Conservation (phyloP, 768 basidiomycete genomes). For the Guyanaporus albipodus region DNA sequence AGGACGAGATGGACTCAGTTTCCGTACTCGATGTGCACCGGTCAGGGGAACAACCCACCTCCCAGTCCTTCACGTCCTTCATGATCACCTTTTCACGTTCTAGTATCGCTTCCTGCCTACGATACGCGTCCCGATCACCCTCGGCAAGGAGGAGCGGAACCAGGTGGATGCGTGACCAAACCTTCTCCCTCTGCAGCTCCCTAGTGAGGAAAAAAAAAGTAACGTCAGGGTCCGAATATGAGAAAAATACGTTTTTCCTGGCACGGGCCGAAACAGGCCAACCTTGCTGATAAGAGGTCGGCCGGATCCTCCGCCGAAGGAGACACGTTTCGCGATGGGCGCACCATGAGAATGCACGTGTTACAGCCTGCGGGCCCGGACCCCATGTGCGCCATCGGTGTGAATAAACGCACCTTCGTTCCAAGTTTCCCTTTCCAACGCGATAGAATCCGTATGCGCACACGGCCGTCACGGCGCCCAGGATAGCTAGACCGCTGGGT, state of each 20-base stretch:
- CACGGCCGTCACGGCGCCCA: conserved; percentile 80
- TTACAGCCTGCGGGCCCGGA: conserved; percentile 65
- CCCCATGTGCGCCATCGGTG: conserved; percentile 26
- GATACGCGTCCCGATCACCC: conserved; percentile 85
- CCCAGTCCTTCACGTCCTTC: conserved; percentile 92
- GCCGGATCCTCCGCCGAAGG: conserved; percentile 45
- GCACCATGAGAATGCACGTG: conserved; percentile 58
- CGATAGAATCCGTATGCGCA: conserved; percentile 92
- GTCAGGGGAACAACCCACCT: conserved; percentile 56
- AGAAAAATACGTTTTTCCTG: conserved; percentile 36
- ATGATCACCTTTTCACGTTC: conserved; percentile 86
- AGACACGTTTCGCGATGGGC: conserved; percentile 70
- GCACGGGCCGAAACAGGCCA: conserved; percentile 38
- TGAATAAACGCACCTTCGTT: conserved; percentile 72
- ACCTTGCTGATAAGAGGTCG: conserved; percentile 42
- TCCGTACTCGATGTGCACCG: conserved; percentile 18
- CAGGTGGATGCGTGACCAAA: conserved; percentile 94
- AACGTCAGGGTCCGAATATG: conserved; percentile 41
- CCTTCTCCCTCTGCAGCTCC: conserved; percentile 89
- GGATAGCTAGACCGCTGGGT: conserved; percentile 79
- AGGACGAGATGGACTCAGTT: conserved; percentile 10
- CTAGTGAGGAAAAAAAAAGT: conserved; percentile 47
- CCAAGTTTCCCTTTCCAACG: conserved; percentile 85
- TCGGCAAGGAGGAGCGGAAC: conserved; percentile 91
- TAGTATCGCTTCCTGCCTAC: conserved; percentile 72